Evolutionary conservation across 768 basidiomycete genomes (phyloP), one percentile per base, ranked within the genome.

Genomic region (Sutorius australiensis): DNA sequence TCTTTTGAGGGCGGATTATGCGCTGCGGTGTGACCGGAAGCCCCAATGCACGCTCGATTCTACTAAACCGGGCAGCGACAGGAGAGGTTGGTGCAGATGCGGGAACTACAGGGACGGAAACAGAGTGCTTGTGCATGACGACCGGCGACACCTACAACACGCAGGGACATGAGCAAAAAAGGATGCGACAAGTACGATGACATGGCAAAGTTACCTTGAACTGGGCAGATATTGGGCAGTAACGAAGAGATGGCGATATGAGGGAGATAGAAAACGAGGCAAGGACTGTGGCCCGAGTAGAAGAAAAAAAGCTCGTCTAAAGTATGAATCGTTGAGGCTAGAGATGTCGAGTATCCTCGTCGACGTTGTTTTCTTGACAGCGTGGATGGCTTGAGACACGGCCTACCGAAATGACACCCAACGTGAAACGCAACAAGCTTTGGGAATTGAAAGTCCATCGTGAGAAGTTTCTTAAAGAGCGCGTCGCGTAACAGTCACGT

Each of bases 1-100:
- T 63, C 47, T 77, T 76, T 61, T 68, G 67, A 53, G 72, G 60
- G 48, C 78, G 77, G 49, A 77, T 67, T 64, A 76, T 71, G 59
- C 86, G 81, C 67, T 86, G 86, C 40, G 86, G 86, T 32, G 86
- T 88, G 45, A 82, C 77, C 45, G 86, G 86, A 12, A 70, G 59
- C 33, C 70, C 56, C 37, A 61, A 61, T 52, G 55, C 41, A 45
- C 67, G 67, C 49, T 74, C 67, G 39, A 56, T 44, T 34, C 47
- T 65, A 50, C 68, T 68, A 31, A 70, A 60, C 57, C 76, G 76
- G 51, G 65, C 41, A 14, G 69, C 67, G 53, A 72, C 70, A 36
- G 76, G 76, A 17, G 76, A 74, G 10, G 73, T 74, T 30, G 77
- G 76, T 36, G 76, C 77, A 48, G 76, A 77, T 40, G 72, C 72